Conservation (phyloP, 768 basidiomycete genomes). For the Tephrocybe rancida region DNA sequence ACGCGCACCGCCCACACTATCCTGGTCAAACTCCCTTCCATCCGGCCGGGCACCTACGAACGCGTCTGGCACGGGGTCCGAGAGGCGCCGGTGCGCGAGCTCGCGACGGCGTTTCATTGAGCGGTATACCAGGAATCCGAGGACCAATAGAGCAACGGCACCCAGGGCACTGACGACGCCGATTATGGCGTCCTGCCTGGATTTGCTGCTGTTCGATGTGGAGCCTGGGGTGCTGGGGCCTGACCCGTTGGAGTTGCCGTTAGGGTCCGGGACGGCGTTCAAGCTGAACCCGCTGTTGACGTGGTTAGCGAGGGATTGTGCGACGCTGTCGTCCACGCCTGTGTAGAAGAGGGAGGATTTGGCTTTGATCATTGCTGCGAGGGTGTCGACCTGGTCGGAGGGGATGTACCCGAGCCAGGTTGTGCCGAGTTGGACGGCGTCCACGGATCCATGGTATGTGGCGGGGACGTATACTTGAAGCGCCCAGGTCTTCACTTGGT, state of each 20-base stretch:
- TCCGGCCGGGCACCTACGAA: constrained; percentile 53
- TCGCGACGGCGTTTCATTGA: constrained; percentile 68
- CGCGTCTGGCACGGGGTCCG: constrained; percentile 47
- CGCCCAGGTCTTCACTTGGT: constrained; percentile 47
- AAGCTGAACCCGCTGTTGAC: constrained; percentile 73
- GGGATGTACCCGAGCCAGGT: constrained; percentile 77
- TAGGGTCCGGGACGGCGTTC: constrained; percentile 44
- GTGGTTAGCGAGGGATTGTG: constrained; percentile 59
- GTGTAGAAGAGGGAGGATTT: constrained; percentile 68
- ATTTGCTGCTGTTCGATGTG: constrained; percentile 39
- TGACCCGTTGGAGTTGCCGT: constrained; percentile 30
- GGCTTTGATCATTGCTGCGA: constrained; percentile 67
- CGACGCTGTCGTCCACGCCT: constrained; percentile 42
- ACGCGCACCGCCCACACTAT: constrained; percentile 71
- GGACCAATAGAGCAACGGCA: constrained; percentile 70
- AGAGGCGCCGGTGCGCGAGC: constrained; percentile 71
- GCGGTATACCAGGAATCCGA: constrained; percentile 72
- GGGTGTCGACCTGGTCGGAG: constrained; percentile 47
- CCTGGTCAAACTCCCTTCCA: constrained; percentile 78
- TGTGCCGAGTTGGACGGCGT: constrained; percentile 60
- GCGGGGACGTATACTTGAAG: constrained; percentile 72
- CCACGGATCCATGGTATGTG: constrained; percentile 48
- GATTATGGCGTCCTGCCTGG: constrained; percentile 84
- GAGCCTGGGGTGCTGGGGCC: constrained; percentile 25
- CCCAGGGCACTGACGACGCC: constrained; percentile 87